phyloP scores from a whole-genome alignment of 2,329 filamentous ascomycete genomes.

The Ceratocystis diversiconidia region DNA sequence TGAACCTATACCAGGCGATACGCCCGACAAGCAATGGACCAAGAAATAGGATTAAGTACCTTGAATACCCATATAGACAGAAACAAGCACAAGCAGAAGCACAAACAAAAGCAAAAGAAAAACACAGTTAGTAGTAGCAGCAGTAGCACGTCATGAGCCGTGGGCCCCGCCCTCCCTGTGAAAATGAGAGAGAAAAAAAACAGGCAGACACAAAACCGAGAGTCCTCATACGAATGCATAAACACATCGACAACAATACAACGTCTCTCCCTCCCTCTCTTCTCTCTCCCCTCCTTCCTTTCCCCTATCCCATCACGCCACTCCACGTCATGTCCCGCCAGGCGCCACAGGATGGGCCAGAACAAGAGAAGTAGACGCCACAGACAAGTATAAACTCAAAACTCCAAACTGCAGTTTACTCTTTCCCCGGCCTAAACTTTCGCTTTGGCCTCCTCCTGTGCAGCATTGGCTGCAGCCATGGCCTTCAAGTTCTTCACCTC shows the following conservation, averaged over 20 bases:
- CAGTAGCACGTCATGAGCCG: too few relatives aligned
- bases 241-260: neutral
- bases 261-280: neutral
- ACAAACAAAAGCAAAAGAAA: neutral
- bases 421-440: neutral
- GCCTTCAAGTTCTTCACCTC: constrained; percentile 24
- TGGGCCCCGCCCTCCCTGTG: too few relatives aligned
- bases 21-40: constrained; percentile 9
- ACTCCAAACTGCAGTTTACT: neutral
- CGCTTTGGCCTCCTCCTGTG: constrained; percentile 2
- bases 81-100: neutral
- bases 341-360: neutral
- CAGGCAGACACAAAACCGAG: neutral
- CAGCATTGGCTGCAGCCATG: constrained; percentile 6
- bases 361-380: neutral
- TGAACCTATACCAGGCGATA: constrained; percentile 3
- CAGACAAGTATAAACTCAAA: neutral
- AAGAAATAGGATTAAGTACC: neutral
- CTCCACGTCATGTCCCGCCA: neutral
- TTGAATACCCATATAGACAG: neutral
- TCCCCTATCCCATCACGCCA: neutral
- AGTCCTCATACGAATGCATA: neutral
- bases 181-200: neutral
- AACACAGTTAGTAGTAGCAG: neutral
- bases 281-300: neutral